Conservation (phyloP, 352 stramenopile genomes). For the Globisporangium acanthophoron region DNA sequence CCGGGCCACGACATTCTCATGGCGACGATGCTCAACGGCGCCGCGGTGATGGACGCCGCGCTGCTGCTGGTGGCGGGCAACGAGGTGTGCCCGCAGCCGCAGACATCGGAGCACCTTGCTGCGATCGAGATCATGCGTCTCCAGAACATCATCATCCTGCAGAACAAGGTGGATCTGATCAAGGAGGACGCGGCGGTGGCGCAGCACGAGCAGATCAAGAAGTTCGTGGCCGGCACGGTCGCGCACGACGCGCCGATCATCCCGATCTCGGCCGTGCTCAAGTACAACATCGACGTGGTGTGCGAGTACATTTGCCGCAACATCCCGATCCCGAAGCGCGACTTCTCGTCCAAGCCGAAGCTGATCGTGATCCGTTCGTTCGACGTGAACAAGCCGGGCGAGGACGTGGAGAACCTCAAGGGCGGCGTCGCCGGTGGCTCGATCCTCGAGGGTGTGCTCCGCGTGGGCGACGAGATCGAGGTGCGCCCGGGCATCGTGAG, state of each 20-base stretch:
- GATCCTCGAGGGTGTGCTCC: conserved; percentile 96
- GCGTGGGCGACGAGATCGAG: conserved; percentile 98
- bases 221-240: conserved; percentile 86
- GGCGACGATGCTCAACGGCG: conserved; percentile 99
- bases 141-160: conserved; percentile 99
- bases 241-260: conserved; percentile 98
- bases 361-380: conserved; percentile 99
- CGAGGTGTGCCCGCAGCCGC: conserved; percentile 98
- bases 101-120: conserved; percentile 99
- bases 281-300: conserved; percentile 99
- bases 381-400: conserved; percentile 99
- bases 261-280: conserved; percentile 98
- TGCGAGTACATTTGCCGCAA: conserved; percentile 99
- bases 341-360: conserved; percentile 97
- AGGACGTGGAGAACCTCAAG: conserved; percentile 97
- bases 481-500: conserved; percentile 98
- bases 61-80: conserved; percentile 98
- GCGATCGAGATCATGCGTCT: conserved; percentile 99
- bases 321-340: conserved; percentile 96
- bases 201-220: conserved; percentile 97
- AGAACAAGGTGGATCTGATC: conserved; percentile 99
- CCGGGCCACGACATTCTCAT: conserved; percentile 99
- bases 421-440: conserved; percentile 90
- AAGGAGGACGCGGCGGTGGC: conserved; percentile 97
- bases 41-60: conserved; percentile 99